Evolutionary conservation across 2,329 filamentous ascomycete genomes (phyloP).

Genomic region (Ceratocystis colombiana): DNA sequence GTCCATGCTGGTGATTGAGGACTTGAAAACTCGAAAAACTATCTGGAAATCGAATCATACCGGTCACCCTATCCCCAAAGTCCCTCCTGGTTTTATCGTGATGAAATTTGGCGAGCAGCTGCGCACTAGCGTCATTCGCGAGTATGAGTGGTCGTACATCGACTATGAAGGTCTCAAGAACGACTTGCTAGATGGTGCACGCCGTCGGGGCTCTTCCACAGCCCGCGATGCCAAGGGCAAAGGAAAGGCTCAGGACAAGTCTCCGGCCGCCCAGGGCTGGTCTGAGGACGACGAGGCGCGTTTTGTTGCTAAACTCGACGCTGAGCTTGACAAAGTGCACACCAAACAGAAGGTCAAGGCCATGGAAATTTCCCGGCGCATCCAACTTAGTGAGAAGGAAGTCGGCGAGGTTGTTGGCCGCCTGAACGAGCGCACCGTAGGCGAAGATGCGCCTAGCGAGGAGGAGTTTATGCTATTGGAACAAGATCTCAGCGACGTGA

Average conservation of each 20-base stretch:
- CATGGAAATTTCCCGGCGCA: conserved; percentile 86
- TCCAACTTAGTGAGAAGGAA: conserved; percentile 77
- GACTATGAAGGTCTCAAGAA: conserved; percentile 89
- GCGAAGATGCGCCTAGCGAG: conserved; percentile 55
- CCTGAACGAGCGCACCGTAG: conserved; percentile 52
- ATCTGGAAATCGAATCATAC: conserved; percentile 36
- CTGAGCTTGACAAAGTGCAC: conserved; percentile 93
- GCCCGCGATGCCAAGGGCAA: conserved; percentile 31
- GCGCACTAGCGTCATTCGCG: conserved; percentile 86
- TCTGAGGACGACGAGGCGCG: conserved; percentile 80
- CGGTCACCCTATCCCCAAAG: conserved; percentile 31
- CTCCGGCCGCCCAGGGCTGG: conserved; percentile 50
- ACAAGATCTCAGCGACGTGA: conserved; percentile 92
- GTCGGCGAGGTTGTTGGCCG: conserved; percentile 77
- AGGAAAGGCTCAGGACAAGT: conserved; percentile 32
- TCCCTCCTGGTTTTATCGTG: conserved; percentile 45
- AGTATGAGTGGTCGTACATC: conserved; percentile 98
- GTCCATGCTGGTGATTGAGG: conserved; percentile 45
- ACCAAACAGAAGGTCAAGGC: conserved; percentile 96
- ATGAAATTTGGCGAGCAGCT: conserved; percentile 95
- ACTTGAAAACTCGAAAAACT: conserved; percentile 38
- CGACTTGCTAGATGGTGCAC: conserved; percentile 60
- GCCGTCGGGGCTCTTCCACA: conserved; percentile 33
- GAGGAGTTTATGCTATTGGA: conserved; percentile 92
- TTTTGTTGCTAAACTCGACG: conserved; percentile 79